phyloP scores from a whole-genome alignment of 257 asterid genomes.

The Ballota nigra region DNA sequence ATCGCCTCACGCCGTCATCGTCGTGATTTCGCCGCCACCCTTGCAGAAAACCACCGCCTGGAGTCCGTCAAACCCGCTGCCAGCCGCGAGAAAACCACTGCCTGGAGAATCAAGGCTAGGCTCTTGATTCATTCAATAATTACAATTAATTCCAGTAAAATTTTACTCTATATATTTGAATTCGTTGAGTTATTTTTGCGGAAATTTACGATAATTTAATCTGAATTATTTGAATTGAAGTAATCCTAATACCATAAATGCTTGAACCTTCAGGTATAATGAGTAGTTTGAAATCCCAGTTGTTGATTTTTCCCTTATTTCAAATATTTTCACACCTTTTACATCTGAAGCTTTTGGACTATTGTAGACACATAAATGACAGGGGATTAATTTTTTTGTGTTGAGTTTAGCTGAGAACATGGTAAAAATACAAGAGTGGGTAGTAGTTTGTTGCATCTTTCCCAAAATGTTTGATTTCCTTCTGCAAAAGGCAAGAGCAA shows the following conservation, averaged over 20 bases:
- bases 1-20: no score
- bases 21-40: no score
- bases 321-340: constrained; percentile 1
- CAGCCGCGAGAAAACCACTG: no score
- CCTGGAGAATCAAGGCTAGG: constrained; percentile 72
- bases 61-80: no score
- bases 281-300: background rate
- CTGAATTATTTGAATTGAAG: background rate
- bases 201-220: background rate
- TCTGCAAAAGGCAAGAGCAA: no score
- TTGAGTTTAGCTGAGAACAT: no score
- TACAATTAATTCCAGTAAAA: constrained; percentile 55
- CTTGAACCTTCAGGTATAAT: background rate
- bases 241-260: background rate
- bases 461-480: no score
- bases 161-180: background rate
- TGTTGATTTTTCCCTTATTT: background rate
- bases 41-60: no score
- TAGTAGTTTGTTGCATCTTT: no score
- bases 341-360: constrained; percentile 21
- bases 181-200: background rate
- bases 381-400: no score
- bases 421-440: no score
- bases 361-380: no score
- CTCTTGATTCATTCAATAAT: constrained; percentile 58